Evolutionary conservation across 805 yeast genomes (phyloP), one percentile per base, ranked within the genome.

Genomic region (Candida michaelii): DNA sequence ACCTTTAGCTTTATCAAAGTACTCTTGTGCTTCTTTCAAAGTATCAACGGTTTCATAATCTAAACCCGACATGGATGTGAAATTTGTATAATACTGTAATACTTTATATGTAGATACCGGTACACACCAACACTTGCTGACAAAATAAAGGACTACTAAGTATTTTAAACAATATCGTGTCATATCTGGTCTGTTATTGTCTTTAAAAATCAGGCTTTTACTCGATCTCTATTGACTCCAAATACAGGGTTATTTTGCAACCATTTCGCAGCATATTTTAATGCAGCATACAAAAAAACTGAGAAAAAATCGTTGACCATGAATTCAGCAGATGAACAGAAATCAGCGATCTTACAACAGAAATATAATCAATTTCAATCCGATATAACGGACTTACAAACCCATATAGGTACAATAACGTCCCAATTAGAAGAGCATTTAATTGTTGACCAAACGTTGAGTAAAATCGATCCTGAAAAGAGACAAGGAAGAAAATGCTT

Each of bases 401-500:
- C 65, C 12, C 74, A 68, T 40, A 53, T 66, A 16, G 51, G 65
- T n/a, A 51, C 62, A 8, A 43, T 69, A 8, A 38, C 63, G 1
- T 60, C 73, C 10, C 72, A 66, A 50, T 48, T 66, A 11, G 67
- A 63, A 48, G 76, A 71, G 46, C 72, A 70, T 48, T 24, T 50
- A 25, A 60, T 69, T 13, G 76, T 71, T n/a, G 71, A 67, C 52
- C 59, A 63, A 46, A 69, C 74, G 10, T 56, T 71, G 45, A 50
- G 56, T 11, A 59, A 58, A 18, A 65, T 70, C 13, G 59, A 60
- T 4, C 65, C 69, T 4, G 61, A 55, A 18, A 48, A 60, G 25
- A 58, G 73, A 44, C 42, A 52, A 2, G 80, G 75, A 34, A 78
- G 99, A 47, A 82, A 83, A 58, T 89, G 97, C 56, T 89, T 81